Base-by-base conservation (phyloP, 495 filamentous ascomycete species). In the Saxispiralis lemnorum region DNA sequence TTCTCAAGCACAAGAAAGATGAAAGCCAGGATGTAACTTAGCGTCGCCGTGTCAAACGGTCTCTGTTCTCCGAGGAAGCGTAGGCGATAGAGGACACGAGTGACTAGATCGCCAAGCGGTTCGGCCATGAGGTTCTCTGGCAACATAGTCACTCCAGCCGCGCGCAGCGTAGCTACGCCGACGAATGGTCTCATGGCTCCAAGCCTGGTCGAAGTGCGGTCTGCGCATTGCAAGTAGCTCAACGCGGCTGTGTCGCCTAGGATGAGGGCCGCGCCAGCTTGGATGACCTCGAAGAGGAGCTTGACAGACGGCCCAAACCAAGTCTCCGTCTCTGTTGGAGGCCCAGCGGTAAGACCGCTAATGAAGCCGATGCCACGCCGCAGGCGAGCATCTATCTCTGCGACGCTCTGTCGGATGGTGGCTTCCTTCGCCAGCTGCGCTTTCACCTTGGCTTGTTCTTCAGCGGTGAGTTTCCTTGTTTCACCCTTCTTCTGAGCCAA, bases 61-160 rank as follows among this genome's bases (percentile, higher is more conserved):
- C 85, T 74, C 56, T 96, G 89, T 56, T 94, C 89, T 11, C 81
- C 81, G 42, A 84, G 70, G 56, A 94, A 92, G 15, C 86, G 79
- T 36, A 97, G 61, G 28, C 87, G 78, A 59, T 95, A 95, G 12
- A 97, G 66, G 7, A 96, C 74, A 59, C 89, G 73, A 14, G 88
- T 95, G 11, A 92, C 70, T 3, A 94, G 73, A 38, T 89, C 80
- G 46, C 82, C 83, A 38, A 96, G 65, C 30, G 80, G 75, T 59
- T 95, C 89, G 44, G 80, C 63, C 43, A 79, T 68, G 48, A 86
- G 62, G 32, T 79, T 76, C 16, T 74, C 65, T 0, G 84, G 69
- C 0, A 95, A 62, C 7, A 82, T 70, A 13, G 75, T 71, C 13
- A 81, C 71, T 15, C 80, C 81, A 38, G 84, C 66, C 10, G 79